phyloP scores from a whole-genome alignment of 129 eudicot species.

The Escallonia herrerae region DNA sequence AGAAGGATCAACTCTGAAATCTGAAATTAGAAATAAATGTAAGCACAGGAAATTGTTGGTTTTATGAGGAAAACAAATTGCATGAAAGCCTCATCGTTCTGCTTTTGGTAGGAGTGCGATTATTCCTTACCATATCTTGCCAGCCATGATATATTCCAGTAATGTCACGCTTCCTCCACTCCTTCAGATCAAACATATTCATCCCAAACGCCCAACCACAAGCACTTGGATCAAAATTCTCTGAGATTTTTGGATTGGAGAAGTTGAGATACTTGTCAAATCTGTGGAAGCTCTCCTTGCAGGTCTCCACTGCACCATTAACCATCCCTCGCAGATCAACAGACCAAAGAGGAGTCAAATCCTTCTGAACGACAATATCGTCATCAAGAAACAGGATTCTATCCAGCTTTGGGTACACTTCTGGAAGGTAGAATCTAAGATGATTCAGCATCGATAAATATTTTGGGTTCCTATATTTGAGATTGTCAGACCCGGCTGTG shows the following conservation, averaged over 20 bases:
- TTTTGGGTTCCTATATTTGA: constrained; percentile 94
- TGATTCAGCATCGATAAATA: constrained; percentile 93
- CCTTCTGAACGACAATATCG: constrained; percentile 97
- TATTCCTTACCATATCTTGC: constrained; percentile 65
- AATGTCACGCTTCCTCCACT: constrained; percentile 86
- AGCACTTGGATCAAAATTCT: constrained; percentile 81
- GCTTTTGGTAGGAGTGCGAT: not conserved
- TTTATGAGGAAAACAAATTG: not conserved
- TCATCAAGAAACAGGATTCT: constrained; percentile 92
- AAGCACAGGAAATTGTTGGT: not conserved
- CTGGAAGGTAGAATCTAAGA: constrained; percentile 93
- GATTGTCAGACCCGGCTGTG: constrained; percentile 71
- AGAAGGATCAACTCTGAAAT: not conserved
- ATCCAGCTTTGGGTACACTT: constrained; percentile 88
- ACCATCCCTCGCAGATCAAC: constrained; percentile 93
- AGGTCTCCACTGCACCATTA: constrained; percentile 98
- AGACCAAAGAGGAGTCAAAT: constrained; percentile 82
- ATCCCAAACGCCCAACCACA: constrained; percentile 99
- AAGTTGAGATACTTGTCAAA: constrained; percentile 92
- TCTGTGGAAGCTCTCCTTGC: constrained; percentile 98
- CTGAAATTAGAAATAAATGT: not conserved
- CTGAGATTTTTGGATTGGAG: constrained; percentile 79
- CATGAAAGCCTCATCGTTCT: constrained; percentile 1
- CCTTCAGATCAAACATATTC: constrained; percentile 89
- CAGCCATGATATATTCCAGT: constrained; percentile 97